Conservation (phyloP, 768 basidiomycete species). For the Rhodotorula toruloides region DNA sequence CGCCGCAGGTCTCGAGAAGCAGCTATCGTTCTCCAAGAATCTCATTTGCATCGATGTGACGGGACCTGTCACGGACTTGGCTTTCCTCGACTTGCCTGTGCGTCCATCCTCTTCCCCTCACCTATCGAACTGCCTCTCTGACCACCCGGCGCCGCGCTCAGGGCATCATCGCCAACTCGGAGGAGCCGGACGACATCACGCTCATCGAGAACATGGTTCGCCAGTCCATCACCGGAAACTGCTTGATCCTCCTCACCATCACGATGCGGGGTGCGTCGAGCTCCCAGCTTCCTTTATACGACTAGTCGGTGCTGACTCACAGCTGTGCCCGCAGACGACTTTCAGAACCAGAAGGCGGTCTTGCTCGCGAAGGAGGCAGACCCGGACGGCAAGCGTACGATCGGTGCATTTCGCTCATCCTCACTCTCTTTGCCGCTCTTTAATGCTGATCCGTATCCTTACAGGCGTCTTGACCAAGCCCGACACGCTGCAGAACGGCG, state of each 20-base stretch:
- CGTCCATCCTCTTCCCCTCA: neutral
- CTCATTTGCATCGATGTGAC: conserved; percentile 52
- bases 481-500: conserved; percentile 55
- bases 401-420: conserved; percentile 50
- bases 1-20: conserved; percentile 37
- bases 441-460: neutral
- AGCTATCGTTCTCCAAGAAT: conserved; percentile 51
- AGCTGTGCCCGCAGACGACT: conserved; percentile 54
- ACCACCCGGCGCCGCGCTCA: neutral
- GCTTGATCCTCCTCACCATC: conserved; percentile 62
- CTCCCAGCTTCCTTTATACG: neutral
- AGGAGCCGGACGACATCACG: conserved; percentile 49
- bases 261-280: conserved; percentile 57
- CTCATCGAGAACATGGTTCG: conserved; percentile 54
- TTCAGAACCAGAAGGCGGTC: conserved; percentile 61
- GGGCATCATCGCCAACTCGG: conserved; percentile 52
- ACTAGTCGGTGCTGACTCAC: no score
- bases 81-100: conserved; percentile 45
- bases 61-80: conserved; percentile 50
- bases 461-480: conserved; percentile 68
- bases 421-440: neutral
- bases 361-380: conserved; percentile 57
- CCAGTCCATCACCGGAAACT: conserved; percentile 53
- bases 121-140: neutral
- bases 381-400: conserved; percentile 57